phyloP scores from a whole-genome alignment of 176 grass and related monocot genomes.

The Areca catechu region DNA sequence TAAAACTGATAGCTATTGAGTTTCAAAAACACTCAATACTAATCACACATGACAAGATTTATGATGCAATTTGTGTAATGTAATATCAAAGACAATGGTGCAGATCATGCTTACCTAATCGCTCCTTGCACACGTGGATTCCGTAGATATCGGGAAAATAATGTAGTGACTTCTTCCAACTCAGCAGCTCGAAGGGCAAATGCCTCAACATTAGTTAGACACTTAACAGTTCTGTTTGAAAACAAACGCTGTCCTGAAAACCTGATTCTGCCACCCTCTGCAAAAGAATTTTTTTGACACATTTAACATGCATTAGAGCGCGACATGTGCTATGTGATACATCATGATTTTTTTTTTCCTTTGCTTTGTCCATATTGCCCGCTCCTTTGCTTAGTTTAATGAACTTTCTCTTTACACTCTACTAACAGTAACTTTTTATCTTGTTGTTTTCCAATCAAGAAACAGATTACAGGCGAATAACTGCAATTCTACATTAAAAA shows the following conservation, averaged over 20 bases:
- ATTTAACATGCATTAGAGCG: neutral
- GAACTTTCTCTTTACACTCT: no score
- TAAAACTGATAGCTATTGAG: no score
- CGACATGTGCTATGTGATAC: neutral
- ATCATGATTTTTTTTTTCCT: slow-evolving; percentile 1
- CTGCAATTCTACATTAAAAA: no score
- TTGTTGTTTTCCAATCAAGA: no score
- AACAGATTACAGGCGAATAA: no score
- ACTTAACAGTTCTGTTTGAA: slow-evolving; percentile 76
- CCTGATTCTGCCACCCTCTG: slow-evolving; percentile 60
- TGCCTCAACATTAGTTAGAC: slow-evolving; percentile 85
- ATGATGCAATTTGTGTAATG: no score
- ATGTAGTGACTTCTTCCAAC: slow-evolving; percentile 68
- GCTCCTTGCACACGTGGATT: slow-evolving; percentile 79
- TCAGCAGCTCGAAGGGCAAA: slow-evolving; percentile 78
- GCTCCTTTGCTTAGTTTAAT: no score
- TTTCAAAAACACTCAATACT: no score
- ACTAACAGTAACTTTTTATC: no score
- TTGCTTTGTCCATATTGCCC: no score
- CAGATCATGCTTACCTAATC: slow-evolving; percentile 25
- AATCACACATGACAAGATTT: no score
- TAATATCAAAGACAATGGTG: neutral
- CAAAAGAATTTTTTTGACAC: slow-evolving; percentile 7
- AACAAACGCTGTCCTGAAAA: slow-evolving; percentile 68
- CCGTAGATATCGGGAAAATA: slow-evolving; percentile 68